These are phyloP conservation scores for Lodderomyces oxycetoniae DNA, from an alignment of 1,139 yeast species.

Conservation along the genomic window DNA sequence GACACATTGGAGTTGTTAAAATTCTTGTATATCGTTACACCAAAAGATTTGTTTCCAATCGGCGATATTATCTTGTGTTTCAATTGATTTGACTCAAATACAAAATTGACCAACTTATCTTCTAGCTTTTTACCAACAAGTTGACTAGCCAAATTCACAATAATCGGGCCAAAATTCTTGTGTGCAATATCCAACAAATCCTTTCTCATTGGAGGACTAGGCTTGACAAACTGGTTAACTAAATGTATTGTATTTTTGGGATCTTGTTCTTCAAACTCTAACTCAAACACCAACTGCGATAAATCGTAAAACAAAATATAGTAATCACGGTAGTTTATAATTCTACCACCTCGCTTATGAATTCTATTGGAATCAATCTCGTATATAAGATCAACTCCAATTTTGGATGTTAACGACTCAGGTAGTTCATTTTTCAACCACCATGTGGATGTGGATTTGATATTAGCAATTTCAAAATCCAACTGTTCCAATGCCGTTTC, in stretches of 20 bases:
- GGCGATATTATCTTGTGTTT: conserved; percentile 41
- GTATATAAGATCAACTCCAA: conserved; percentile 47
- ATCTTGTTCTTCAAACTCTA: conserved; percentile 50
- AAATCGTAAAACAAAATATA: conserved; percentile 73
- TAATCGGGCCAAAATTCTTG: conserved; percentile 38
- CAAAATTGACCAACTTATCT: conserved; percentile 23
- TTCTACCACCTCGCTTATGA: conserved; percentile 53
- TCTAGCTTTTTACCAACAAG: conserved; percentile 35
- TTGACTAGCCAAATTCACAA: conserved; percentile 39
- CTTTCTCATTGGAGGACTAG: conserved; percentile 46
- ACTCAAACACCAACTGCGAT: conserved; percentile 58
- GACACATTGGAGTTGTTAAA: conserved; percentile 45
- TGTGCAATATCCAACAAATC: conserved; percentile 51
- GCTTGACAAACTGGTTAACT: conserved; percentile 35
- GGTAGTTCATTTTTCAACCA: conserved; percentile 66
- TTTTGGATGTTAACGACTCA: conserved; percentile 39
- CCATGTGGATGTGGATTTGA: conserved; percentile 48
- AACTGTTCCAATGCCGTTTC: conserved; percentile 24
- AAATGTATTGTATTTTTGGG: conserved; percentile 52
- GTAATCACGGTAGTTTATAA: conserved; percentile 54
- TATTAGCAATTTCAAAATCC: conserved; percentile 30
- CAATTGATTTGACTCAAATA: conserved; percentile 14
- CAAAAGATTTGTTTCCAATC: conserved; percentile 66
- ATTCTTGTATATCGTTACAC: conserved; percentile 60
- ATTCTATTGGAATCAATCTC: conserved; percentile 63